Evolutionary conservation across 2,329 filamentous ascomycete genomes (phyloP), one percentile per base, ranked within the genome.

Genomic region (Aschersonia sp.): DNA sequence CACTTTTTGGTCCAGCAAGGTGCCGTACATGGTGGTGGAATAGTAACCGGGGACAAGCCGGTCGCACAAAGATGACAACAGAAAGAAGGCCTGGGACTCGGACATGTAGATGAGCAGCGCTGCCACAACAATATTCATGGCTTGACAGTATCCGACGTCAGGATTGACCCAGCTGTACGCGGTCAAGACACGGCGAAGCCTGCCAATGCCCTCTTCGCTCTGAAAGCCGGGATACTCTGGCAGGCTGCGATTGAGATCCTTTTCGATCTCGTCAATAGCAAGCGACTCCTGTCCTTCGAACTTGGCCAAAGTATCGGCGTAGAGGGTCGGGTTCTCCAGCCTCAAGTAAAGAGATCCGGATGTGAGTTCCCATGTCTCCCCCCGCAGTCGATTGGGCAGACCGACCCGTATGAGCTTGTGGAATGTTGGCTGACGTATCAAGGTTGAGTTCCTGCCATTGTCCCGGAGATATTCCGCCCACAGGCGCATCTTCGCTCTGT

Each of bases 51-150:
- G 92, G 4, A 97, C 77, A 2, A 98, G 73, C 44, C 90, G 83
- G 62, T 97, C 90, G 68, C 92, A 98, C 12, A 98, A 73, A 1
- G 90, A 76, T 1, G 88, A 94, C 42, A 98, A 77, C 6, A 95
- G 73, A 64, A 92, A 98, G 67, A 97, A 98, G 1, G 92, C 92
- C 66, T 98, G 92, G 0, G 84, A 67, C 66, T 98, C 92, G 7
- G 89, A 97, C 81, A 94, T 94, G 70, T 97, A 97, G 72, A 98
- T 98, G 56, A 98, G 75, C 49, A 98, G 70, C n/a, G 92, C 92
- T 14, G 92, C 92, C 47, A 95, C 90, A 35, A 98, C 92, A 56
- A 98, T 98, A 64, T 98, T 98, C 92, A 98, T 98, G 52, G 92
- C 92, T 66, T 98, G 92, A 64, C 92, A 98, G 66, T 98, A 98